These are phyloP conservation scores for Apiospora arundinis DNA, from an alignment of 2,329 filamentous ascomycete species.

Conservation along the genomic window DNA sequence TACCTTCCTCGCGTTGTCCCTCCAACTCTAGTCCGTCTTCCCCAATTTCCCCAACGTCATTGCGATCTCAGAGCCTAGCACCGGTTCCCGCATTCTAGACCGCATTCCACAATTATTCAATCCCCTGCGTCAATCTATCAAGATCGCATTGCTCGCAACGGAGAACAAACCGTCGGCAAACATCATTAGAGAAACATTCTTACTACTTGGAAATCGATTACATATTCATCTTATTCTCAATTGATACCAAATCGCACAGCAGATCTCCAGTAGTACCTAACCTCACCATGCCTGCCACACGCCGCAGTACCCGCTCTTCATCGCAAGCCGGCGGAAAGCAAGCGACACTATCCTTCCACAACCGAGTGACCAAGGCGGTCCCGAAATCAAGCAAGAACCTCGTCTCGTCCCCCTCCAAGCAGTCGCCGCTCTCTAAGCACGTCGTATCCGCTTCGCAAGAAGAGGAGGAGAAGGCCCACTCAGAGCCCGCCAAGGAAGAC, in stretches of 20 bases:
- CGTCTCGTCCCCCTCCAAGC: constrained; percentile 43
- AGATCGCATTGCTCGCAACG: neutral
- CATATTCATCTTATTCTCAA: neutral
- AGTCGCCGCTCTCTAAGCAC: constrained; percentile 39
- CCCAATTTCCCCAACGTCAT: constrained; percentile 24
- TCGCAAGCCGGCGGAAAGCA: constrained; percentile 52
- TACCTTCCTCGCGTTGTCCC: constrained; percentile 25
- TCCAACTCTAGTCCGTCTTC: constrained; percentile 21
- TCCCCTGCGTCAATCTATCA: constrained; percentile 1
- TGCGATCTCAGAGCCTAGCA: neutral
- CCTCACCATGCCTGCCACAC: constrained; percentile 24
- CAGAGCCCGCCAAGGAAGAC: constrained; percentile 33
- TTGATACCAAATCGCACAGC: neutral
- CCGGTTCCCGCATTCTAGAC: neutral
- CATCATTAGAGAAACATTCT: neutral
- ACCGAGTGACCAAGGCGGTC: constrained; percentile 61
- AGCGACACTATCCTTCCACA: constrained; percentile 64
- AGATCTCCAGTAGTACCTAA: neutral
- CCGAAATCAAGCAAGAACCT: constrained; percentile 52
- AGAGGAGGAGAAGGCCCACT: constrained; percentile 36
- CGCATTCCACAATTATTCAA: neutral
- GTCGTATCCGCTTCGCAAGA: constrained; percentile 30
- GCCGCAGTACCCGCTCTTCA: constrained; percentile 35
- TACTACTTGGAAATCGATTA: neutral
- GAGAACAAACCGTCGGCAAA: neutral